Evolutionary conservation across 139 green algal genomes (phyloP).

Genomic region (Desmodesmus armatus): DNA sequence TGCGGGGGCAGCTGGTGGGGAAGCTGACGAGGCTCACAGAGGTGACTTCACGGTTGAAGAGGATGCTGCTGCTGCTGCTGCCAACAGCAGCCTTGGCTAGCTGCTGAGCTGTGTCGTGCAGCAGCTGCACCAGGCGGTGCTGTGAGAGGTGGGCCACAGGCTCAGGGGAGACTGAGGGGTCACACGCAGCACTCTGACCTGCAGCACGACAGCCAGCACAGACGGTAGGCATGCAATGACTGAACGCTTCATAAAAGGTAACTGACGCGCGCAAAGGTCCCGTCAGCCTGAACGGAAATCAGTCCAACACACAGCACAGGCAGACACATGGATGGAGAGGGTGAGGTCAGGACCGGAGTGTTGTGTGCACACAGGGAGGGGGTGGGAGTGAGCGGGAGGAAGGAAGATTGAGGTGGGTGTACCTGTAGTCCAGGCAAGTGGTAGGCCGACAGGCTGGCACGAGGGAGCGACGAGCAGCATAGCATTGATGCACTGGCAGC

Average conservation of each 20-base stretch:
- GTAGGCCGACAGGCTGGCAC: no score
- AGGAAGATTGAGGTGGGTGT: no score
- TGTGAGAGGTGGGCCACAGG: constrained; percentile 89
- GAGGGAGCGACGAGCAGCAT: no score
- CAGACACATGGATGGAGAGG: background rate
- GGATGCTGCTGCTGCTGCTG: constrained; percentile 6
- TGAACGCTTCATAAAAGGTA: no score
- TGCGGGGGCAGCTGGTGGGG: constrained; percentile 18
- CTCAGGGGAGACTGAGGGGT: constrained; percentile 69
- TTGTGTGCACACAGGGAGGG: no score
- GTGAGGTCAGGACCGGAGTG: no score
- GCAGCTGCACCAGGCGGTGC: constrained; percentile 82
- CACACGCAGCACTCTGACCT: constrained; percentile 4
- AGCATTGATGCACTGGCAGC: no score
- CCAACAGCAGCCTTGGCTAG: background rate
- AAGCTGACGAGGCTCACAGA: constrained; percentile 13
- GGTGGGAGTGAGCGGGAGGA: no score
- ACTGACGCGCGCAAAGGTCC: no score
- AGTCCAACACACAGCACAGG: background rate
- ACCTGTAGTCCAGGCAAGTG: no score
- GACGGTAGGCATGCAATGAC: no score
- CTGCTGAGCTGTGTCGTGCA: constrained; percentile 58
- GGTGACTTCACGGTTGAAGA: constrained; percentile 15
- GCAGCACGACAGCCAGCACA: background rate
- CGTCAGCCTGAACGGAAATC: no score